Conservation (phyloP, 2,329 filamentous ascomycete genomes). For the Daldinia eschscholtzii region DNA sequence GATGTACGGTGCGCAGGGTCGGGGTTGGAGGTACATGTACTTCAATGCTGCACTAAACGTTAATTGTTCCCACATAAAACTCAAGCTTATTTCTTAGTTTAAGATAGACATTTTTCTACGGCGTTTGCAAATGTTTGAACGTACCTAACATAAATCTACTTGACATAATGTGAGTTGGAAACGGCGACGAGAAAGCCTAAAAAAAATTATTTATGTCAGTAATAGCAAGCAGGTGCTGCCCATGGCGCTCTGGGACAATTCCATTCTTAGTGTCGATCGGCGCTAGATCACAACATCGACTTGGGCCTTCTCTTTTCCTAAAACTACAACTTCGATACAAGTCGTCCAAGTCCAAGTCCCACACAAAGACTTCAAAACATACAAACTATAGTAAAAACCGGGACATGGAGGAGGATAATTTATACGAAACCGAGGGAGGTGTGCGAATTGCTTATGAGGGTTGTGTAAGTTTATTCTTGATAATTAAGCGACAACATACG, state of each 20-base stretch:
- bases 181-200: neutral
- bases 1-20: too few relatives aligned
- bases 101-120: neutral
- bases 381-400: neutral
- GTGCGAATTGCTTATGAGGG: slow-evolving; percentile 88
- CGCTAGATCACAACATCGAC: slow-evolving; percentile 12
- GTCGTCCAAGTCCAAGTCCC: neutral
- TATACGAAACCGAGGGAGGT: slow-evolving; percentile 50
- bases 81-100: neutral
- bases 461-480: slow-evolving; percentile 70
- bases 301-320: neutral
- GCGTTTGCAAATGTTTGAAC: neutral
- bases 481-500: neutral
- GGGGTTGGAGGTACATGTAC: too few relatives aligned
- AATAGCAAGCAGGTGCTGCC: slow-evolving; percentile 19
- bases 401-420: slow-evolving; percentile 14
- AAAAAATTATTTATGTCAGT: neutral
- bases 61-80: too few relatives aligned
- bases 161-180: neutral
- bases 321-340: neutral
- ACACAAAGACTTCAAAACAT: neutral
- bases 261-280: slow-evolving; percentile 20
- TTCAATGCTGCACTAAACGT: too few relatives aligned
- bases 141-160: too few relatives aligned
- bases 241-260: slow-evolving; percentile 13